Evolutionary conservation across 1,139 yeast species (phyloP), one percentile per base, ranked within the genome.

Genomic region (Candida buenavistaensis): DNA sequence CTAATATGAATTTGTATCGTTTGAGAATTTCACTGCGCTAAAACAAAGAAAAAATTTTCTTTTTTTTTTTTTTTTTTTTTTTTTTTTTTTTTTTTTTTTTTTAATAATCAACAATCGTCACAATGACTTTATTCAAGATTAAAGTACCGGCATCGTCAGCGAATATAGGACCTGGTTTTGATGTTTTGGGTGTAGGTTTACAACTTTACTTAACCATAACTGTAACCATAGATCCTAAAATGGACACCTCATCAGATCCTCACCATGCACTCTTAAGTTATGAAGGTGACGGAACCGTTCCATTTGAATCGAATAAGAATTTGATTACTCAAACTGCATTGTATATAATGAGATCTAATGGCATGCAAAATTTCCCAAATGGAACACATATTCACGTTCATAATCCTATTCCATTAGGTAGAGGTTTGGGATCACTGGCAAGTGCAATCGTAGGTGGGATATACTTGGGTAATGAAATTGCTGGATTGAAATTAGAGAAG

Each of bases 391-490:
- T 92, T 30, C 84, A 78, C 43, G 94, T 92, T 38, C 72, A 68
- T 41, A 92, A 92, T 61, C 96, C 97, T 20, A 89, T 92, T 47
- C 97, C 98, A 5, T 70, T 92, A 44, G 97, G 98, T 20, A 80
- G 98, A 57, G 98, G 98, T 6, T 72, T 92, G 41, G 98, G 98
- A 1, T 90, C 97, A 1, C 85, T 95, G n/a, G 98, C 97, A 32
- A 96, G 97, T 8, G 98, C 98, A 25, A 96, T 92, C 24, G 97
- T 92, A 16, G 97, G 95, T 10, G 98, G 98, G 48, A 92, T 86
- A n/a, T 72, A 89, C 65, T 71, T 92, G 26, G 98, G 95, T 28
- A 87, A 86, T 54, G 92, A 82, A 49, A 70, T 89, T 17, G 97
- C 94, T 15, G 71, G 76, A 38, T 68, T 92, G 30, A 79, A 77